phyloP scores from a whole-genome alignment of 164 flowering plant genomes.

The Aristolochia contorta region DNA sequence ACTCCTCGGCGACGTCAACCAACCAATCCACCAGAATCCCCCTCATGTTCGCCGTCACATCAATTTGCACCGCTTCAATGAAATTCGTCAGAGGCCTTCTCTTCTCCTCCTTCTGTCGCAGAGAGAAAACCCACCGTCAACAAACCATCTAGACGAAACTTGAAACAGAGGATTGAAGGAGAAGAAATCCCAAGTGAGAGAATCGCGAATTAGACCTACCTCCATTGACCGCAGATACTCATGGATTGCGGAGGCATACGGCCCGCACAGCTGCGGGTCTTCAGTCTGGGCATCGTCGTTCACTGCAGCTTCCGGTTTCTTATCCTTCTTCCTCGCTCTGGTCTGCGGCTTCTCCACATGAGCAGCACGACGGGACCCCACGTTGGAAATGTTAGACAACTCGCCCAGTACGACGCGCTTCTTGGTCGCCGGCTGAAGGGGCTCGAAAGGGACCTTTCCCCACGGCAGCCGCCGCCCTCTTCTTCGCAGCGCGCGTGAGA shows the following conservation, averaged over 20 bases:
- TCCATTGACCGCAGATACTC: slow-evolving; percentile 43
- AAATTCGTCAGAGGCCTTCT: slow-evolving; percentile 47
- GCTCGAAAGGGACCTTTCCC: neutral
- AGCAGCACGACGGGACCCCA: slow-evolving; percentile 3
- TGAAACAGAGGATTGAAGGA: neutral
- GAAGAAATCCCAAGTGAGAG: neutral
- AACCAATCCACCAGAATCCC: slow-evolving; percentile 68
- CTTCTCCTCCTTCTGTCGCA: slow-evolving; percentile 15
- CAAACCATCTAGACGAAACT: neutral
- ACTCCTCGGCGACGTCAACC: slow-evolving; percentile 74
- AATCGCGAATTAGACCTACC: slow-evolving; percentile 19
- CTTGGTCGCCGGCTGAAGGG: slow-evolving; percentile 13
- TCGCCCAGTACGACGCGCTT: slow-evolving; percentile 45
- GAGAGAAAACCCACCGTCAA: neutral
- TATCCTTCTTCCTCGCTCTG: slow-evolving; percentile 10
- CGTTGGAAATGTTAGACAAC: slow-evolving; percentile 24
- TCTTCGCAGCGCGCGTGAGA: slow-evolving; percentile 27
- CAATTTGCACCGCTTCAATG: slow-evolving; percentile 49
- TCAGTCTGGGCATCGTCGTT: slow-evolving; percentile 7
- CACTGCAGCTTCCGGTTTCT: neutral
- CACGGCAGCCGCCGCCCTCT: slow-evolving; percentile 19
- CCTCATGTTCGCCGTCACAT: slow-evolving; percentile 51
- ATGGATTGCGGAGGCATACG: slow-evolving; percentile 30
- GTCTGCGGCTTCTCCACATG: neutral
- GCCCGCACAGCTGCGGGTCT: slow-evolving; percentile 21